Percentiles rank a stretch among this genome's conserved stretches.
Evolutionary conservation across 176 grass and related monocot species (phyloP).

Genomic region (Rhynchospora tenuis): DNA sequence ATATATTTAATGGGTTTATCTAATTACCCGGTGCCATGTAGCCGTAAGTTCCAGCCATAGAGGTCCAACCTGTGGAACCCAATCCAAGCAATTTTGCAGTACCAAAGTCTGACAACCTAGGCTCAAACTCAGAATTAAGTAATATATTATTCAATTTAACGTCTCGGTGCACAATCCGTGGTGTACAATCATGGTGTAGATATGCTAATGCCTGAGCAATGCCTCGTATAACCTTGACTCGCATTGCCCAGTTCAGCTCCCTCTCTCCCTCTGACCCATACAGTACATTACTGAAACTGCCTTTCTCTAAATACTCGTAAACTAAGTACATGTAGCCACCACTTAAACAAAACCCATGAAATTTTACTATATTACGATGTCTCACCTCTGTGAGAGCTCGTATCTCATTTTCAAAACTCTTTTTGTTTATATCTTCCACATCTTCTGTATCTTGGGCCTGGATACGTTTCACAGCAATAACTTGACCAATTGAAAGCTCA

Average conservation of each 20-base stretch:
- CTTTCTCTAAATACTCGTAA: conserved; percentile 57
- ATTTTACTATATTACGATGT: conserved; percentile 67
- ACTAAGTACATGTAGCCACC: conserved; percentile 52
- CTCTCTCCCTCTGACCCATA: conserved; percentile 37
- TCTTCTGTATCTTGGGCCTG: conserved; percentile 27
- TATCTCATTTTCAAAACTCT: conserved; percentile 76
- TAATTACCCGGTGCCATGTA: conserved; percentile 79
- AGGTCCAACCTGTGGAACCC: conserved; percentile 39
- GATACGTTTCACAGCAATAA: conserved; percentile 67
- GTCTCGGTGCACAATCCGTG: conserved; percentile 65
- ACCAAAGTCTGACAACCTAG: conserved; percentile 66
- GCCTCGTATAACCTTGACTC: conserved; percentile 39
- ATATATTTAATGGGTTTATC: background rate
- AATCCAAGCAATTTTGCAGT: conserved; percentile 45
- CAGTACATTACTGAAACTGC: conserved; percentile 50
- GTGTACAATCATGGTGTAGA: conserved; percentile 69
- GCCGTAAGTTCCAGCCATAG: conserved; percentile 56
- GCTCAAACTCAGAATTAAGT: conserved; percentile 41
- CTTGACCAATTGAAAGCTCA: conserved; percentile 28
- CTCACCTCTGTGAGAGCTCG: conserved; percentile 45
- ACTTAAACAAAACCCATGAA: conserved; percentile 63
- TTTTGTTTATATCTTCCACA: conserved; percentile 34
- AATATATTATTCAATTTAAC: conserved; percentile 60
- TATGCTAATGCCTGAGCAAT: conserved; percentile 59
- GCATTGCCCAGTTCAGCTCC: conserved; percentile 40